A percentile compares a stretch with the other conserved stretches of the same genome.
Conservation (phyloP, 371 early-diverging fungal genomes). For the Mortierella sp. region DNA sequence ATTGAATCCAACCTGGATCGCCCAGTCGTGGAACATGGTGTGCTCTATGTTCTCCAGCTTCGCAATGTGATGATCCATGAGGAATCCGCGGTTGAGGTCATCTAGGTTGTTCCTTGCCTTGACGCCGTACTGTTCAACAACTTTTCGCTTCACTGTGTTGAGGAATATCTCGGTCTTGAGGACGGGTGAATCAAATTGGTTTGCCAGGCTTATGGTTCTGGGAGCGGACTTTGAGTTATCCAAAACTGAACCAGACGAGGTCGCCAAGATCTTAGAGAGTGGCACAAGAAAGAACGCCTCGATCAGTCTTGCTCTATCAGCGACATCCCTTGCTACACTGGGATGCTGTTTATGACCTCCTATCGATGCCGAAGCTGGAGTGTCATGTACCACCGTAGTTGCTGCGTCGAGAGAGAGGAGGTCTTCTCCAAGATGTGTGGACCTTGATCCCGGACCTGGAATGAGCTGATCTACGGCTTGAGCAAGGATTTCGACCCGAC, state of each 20-base stretch:
- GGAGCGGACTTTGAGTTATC: neutral
- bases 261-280: neutral
- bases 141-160: conserved; percentile 7
- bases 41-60: neutral
- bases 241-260: neutral
- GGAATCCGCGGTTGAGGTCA: too few relatives aligned
- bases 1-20: conserved; percentile 37
- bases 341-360: neutral
- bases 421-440: too few relatives aligned
- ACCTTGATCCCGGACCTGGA: neutral
- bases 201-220: neutral
- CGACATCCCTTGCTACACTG: conserved; percentile 17
- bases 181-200: conserved; percentile 16
- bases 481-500: conserved; percentile 22
- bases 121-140: conserved; percentile 28
- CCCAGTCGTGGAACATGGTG: conserved; percentile 21
- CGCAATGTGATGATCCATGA: neutral
- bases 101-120: neutral
- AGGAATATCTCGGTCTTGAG: conserved; percentile 28
- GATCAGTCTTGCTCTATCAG: conserved; percentile 21
- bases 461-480: conserved; percentile 30
- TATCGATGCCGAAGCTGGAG: neutral
- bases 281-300: conserved; percentile 23
- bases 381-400: too few relatives aligned
- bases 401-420: too few relatives aligned